These are phyloP conservation scores for Sporormia fimetaria DNA, from an alignment of 495 filamentous ascomycete genomes.

Conservation along the genomic window DNA sequence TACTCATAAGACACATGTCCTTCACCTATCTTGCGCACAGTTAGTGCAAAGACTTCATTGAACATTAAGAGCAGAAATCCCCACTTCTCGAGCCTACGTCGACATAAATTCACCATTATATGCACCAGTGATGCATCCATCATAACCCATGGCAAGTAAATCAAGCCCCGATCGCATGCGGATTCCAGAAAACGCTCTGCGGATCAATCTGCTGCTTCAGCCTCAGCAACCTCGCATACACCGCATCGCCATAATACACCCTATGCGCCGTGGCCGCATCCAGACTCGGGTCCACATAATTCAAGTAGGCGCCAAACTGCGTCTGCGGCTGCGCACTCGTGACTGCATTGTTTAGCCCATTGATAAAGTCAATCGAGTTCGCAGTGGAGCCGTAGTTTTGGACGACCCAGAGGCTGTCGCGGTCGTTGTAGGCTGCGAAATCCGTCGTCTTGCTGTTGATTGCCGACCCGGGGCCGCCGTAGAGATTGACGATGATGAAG, in stretches of 20 bases:
- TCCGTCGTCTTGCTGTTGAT: slow-evolving; percentile 16
- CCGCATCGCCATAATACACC: slow-evolving; percentile 47
- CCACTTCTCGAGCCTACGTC: too few species aligned
- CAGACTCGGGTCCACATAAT: slow-evolving; percentile 58
- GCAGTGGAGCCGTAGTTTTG: slow-evolving; percentile 28
- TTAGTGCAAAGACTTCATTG: too few species aligned
- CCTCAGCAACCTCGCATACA: slow-evolving; percentile 34
- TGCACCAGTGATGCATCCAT: too few species aligned
- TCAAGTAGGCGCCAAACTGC: slow-evolving; percentile 46
- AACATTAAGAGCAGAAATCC: too few species aligned
- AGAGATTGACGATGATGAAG: slow-evolving; percentile 25
- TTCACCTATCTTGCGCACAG: too few species aligned
- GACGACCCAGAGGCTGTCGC: slow-evolving; percentile 33
- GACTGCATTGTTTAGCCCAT: slow-evolving; percentile 30
- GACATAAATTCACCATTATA: too few species aligned
- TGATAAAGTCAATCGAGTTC: slow-evolving; percentile 37
- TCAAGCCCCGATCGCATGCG: slow-evolving; percentile 42
- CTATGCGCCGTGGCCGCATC: slow-evolving; percentile 36
- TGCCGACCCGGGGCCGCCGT: slow-evolving; percentile 21
- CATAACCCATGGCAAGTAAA: too few species aligned
- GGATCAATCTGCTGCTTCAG: slow-evolving; percentile 49
- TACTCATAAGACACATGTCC: too few species aligned
- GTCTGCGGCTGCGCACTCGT: slow-evolving; percentile 24
- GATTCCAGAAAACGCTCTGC: slow-evolving; percentile 48
- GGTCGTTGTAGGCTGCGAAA: slow-evolving; percentile 41